phyloP scores from a whole-genome alignment of 805 yeast species.

The Myxozyma neotropica region DNA sequence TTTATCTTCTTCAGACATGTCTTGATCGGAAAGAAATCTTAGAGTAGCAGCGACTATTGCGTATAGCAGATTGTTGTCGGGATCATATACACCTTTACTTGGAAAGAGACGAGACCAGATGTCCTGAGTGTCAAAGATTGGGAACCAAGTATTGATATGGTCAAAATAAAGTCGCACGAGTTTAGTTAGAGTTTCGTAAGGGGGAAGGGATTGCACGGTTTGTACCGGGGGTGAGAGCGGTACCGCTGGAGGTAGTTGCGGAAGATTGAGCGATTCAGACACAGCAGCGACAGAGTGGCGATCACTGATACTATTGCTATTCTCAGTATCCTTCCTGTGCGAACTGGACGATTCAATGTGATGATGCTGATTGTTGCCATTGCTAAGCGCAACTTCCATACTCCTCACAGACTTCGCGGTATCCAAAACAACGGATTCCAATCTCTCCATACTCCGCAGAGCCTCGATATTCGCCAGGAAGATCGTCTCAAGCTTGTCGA shows the following conservation, averaged over 20 bases:
- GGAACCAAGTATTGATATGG: slow-evolving; percentile 79
- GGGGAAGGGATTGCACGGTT: slow-evolving; percentile 16
- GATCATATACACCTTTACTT: neutral
- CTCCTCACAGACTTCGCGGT: neutral
- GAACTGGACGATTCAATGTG: neutral
- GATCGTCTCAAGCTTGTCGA: slow-evolving; percentile 26
- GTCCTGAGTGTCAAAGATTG: slow-evolving; percentile 58
- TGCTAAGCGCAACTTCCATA: neutral
- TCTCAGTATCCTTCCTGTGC: no score
- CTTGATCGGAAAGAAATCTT: slow-evolving; percentile 28
- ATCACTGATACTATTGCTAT: no score
- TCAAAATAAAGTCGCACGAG: slow-evolving; percentile 75
- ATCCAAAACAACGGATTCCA: neutral
- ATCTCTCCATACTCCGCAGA: neutral
- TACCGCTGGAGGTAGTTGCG: neutral
- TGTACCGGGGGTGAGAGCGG: neutral
- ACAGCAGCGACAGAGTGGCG: neutral
- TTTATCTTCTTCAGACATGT: slow-evolving; percentile 15
- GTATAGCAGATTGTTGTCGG: slow-evolving; percentile 25
- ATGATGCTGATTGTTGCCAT: no score
- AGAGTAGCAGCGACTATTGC: slow-evolving; percentile 35
- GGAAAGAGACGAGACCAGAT: slow-evolving; percentile 15
- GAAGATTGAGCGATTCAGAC: neutral
- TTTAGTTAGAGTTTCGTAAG: slow-evolving; percentile 19
- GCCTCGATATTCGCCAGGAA: slow-evolving; percentile 8